A percentile compares a stretch with the other conserved stretches of the same genome.
Conservation (phyloP, 768 basidiomycete genomes). For the Lactarius evosmus region DNA sequence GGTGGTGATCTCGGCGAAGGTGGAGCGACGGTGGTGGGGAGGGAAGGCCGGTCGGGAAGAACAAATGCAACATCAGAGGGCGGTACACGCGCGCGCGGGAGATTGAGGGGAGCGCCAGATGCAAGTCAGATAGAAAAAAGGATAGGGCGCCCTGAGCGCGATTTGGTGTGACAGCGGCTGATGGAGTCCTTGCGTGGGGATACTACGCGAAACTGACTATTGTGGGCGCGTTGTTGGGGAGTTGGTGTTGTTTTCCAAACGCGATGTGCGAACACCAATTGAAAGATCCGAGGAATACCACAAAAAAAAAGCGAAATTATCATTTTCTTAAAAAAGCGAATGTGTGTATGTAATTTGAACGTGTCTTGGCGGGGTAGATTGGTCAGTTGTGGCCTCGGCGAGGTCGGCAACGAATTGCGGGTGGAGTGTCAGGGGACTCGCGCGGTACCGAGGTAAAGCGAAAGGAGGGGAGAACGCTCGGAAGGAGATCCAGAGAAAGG, state of each 20-base stretch:
- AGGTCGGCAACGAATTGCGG: slow-evolving; percentile 18
- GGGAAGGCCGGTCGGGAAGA: slow-evolving; percentile 14
- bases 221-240: slow-evolving; percentile 22
- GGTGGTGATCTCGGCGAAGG: slow-evolving; percentile 23
- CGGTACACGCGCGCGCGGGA: slow-evolving; percentile 10
- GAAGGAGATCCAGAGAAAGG: slow-evolving; percentile 9
- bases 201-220: slow-evolving; percentile 1
- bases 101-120: slow-evolving; percentile 21
- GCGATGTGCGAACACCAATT: slow-evolving; percentile 3
- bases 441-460: slow-evolving; percentile 6
- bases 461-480: neutral
- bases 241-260: slow-evolving; percentile 1
- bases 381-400: slow-evolving; percentile 5
- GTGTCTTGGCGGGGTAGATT: neutral
- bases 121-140: neutral
- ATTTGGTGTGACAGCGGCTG: slow-evolving; percentile 22
- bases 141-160: slow-evolving; percentile 25
- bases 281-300: slow-evolving; percentile 15
- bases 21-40: slow-evolving; percentile 18
- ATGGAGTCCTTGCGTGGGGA: slow-evolving; percentile 12
- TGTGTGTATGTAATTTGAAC: neutral
- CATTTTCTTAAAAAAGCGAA: slow-evolving; percentile 1
- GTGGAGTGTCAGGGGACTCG: slow-evolving; percentile 18
- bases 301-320: neutral
- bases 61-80: slow-evolving; percentile 3